Conservation (phyloP, 495 filamentous ascomycete genomes). For the Penicillium alfredii region DNA sequence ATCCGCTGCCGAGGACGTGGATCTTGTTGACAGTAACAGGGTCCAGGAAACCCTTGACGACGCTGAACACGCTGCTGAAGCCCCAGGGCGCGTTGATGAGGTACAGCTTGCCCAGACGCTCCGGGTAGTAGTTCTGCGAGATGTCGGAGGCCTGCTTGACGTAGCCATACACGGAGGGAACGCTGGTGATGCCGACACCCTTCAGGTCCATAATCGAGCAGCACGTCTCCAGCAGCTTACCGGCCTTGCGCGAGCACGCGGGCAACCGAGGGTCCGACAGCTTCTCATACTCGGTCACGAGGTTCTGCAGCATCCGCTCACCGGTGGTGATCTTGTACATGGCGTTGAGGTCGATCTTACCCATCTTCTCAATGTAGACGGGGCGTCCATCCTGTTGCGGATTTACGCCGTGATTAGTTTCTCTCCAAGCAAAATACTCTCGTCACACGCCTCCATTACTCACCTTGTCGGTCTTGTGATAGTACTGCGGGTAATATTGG, state of each 20-base stretch:
- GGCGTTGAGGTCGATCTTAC: slow-evolving; percentile 81
- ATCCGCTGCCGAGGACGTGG: slow-evolving; percentile 74
- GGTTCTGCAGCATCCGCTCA: slow-evolving; percentile 92
- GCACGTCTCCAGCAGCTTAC: slow-evolving; percentile 88
- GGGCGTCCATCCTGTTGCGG: slow-evolving; percentile 93
- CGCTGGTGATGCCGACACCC: slow-evolving; percentile 78
- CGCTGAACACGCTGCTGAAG: slow-evolving; percentile 73
- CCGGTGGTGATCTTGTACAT: slow-evolving; percentile 91
- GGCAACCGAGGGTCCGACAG: slow-evolving; percentile 87
- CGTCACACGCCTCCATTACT: too few species aligned
- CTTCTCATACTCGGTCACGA: slow-evolving; percentile 96
- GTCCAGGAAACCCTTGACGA: slow-evolving; percentile 89
- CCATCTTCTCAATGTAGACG: slow-evolving; percentile 93
- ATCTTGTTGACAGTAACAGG: slow-evolving; percentile 96
- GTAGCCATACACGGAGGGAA: slow-evolving; percentile 78
- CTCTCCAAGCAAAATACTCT: too few species aligned
- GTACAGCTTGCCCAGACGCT: slow-evolving; percentile 83
- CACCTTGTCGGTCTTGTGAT: slow-evolving; percentile 98
- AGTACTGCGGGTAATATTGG: slow-evolving; percentile 96
- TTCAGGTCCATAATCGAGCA: slow-evolving; percentile 97
- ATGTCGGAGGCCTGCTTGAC: slow-evolving; percentile 72
- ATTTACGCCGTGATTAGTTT: too few species aligned
- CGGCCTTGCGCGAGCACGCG: slow-evolving; percentile 89
- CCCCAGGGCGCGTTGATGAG: slow-evolving; percentile 97
- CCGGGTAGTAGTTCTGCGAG: slow-evolving; percentile 98